These are phyloP conservation scores for Candida sojae DNA, from an alignment of 1,139 yeast species.

Conservation along the genomic window DNA sequence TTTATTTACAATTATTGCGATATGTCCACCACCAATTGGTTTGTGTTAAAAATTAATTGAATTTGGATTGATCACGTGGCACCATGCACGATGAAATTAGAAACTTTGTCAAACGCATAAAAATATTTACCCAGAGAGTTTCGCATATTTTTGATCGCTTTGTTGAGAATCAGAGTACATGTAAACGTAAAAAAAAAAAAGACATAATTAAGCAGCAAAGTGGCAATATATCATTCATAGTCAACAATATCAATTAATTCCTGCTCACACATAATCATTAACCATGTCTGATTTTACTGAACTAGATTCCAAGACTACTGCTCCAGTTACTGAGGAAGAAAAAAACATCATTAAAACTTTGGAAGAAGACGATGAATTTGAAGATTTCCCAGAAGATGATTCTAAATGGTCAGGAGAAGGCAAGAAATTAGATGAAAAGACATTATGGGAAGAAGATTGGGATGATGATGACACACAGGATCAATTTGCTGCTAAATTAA, in stretches of 20 bases:
- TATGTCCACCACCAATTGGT: too few relatives aligned
- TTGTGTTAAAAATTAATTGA: too few relatives aligned
- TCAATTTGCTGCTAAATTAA: conserved; percentile 71
- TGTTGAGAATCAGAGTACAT: background rate
- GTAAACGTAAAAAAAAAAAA: background rate
- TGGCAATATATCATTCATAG: background rate
- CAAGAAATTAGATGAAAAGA: conserved; percentile 40
- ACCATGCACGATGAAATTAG: too few relatives aligned
- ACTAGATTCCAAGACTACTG: conserved; percentile 4
- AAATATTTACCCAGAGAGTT: background rate
- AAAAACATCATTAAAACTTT: conserved; percentile 56
- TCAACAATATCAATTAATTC: background rate
- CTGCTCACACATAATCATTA: background rate
- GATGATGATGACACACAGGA: conserved; percentile 91
- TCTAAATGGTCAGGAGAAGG: conserved; percentile 50
- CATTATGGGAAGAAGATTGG: conserved; percentile 95
- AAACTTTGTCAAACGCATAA: too few relatives aligned
- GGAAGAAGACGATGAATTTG: conserved; percentile 94
- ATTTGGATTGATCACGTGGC: too few relatives aligned
- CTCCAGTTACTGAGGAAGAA: conserved; percentile 22
- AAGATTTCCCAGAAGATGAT: conserved; percentile 91
- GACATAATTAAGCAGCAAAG: background rate
- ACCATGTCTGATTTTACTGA: conserved; percentile 1
- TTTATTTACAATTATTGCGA: too few relatives aligned
- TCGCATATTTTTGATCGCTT: background rate